Conservation (phyloP, 2,329 filamentous ascomycete species). For the Cordyceps pruinosa region DNA sequence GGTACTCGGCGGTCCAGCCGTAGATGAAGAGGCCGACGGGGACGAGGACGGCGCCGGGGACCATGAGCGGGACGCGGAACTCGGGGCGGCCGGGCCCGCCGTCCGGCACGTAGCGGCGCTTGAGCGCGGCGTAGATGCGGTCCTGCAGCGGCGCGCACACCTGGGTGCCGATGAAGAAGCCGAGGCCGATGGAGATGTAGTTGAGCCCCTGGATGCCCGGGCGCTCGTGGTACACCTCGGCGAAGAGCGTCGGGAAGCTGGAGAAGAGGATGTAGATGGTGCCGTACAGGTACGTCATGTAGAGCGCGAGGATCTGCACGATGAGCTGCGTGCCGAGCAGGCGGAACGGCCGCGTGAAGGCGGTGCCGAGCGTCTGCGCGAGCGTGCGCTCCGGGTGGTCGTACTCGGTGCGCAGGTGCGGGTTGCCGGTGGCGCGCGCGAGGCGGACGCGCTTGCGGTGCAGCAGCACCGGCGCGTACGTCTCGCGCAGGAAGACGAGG, state of each 20-base stretch:
- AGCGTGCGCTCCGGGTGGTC: slow-evolving; percentile 34
- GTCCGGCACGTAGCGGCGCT: slow-evolving; percentile 31
- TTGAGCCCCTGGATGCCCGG: slow-evolving; percentile 36
- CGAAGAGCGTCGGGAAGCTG: slow-evolving; percentile 48
- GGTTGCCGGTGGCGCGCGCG: slow-evolving; percentile 51
- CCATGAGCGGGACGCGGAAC: slow-evolving; percentile 37
- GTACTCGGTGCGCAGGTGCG: slow-evolving; percentile 40
- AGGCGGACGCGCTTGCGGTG: slow-evolving; percentile 49
- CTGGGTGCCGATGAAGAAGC: slow-evolving; percentile 26
- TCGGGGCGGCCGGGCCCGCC: slow-evolving; percentile 32
- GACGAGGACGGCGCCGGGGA: slow-evolving; percentile 33
- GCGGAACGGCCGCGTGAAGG: slow-evolving; percentile 56
- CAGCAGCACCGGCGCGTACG: slow-evolving; percentile 54
- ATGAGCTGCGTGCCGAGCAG: slow-evolving; percentile 57
- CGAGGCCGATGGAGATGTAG: slow-evolving; percentile 24
- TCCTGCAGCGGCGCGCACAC: slow-evolving; percentile 39
- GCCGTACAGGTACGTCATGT: slow-evolving; percentile 59
- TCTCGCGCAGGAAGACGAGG: slow-evolving; percentile 55
- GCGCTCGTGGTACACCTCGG: slow-evolving; percentile 50
- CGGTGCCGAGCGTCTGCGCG: slow-evolving; percentile 51
- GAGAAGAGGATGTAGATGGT: slow-evolving; percentile 50
- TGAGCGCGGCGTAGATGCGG: slow-evolving; percentile 36
- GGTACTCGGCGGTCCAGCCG: slow-evolving; percentile 37
- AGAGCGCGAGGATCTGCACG: slow-evolving; percentile 58
- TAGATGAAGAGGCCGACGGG: slow-evolving; percentile 39